Conservation (phyloP, 129 eudicot species). For the Glebionis coronaria region DNA sequence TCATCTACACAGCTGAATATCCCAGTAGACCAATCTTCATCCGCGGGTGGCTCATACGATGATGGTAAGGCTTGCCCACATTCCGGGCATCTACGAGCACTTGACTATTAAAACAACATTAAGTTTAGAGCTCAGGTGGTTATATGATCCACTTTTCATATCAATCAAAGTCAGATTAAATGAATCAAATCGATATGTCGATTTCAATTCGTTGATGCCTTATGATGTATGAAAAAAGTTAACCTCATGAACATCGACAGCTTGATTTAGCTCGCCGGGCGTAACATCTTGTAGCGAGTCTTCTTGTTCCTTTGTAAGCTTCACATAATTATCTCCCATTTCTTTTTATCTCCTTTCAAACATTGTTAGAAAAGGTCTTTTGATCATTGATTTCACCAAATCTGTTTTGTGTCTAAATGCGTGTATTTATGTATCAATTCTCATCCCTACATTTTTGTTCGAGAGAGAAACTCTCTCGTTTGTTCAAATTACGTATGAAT, state of each 20-base stretch:
- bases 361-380: not conserved
- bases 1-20: conserved; percentile 78
- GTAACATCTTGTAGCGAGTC: conserved; percentile 55
- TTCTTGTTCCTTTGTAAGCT: conserved; percentile 60
- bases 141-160: not conserved
- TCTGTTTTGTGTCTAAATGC: conserved; percentile 27
- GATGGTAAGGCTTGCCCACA: conserved; percentile 82
- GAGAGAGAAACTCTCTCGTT: conserved; percentile 21
- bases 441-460: conserved; percentile 22
- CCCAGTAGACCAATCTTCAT: conserved; percentile 85
- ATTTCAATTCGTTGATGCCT: not conserved
- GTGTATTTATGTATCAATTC: conserved; percentile 8
- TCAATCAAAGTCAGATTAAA: not conserved
- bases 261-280: conserved; percentile 90
- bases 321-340: conserved; percentile 71
- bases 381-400: conserved; percentile 7
- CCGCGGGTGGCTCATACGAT: conserved; percentile 61
- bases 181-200: too few relatives aligned
- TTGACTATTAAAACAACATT: conserved; percentile 36
- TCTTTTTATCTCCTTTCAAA: conserved; percentile 24
- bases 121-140: not conserved
- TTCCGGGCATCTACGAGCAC: conserved; percentile 55
- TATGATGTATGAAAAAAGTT: not conserved
- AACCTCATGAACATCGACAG: conserved; percentile 65
- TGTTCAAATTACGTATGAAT: not conserved